Evolutionary conservation across 148 eudicot genomes (phyloP), one percentile per base, ranked within the genome.

Genomic region (Heliamphora exappendiculata): DNA sequence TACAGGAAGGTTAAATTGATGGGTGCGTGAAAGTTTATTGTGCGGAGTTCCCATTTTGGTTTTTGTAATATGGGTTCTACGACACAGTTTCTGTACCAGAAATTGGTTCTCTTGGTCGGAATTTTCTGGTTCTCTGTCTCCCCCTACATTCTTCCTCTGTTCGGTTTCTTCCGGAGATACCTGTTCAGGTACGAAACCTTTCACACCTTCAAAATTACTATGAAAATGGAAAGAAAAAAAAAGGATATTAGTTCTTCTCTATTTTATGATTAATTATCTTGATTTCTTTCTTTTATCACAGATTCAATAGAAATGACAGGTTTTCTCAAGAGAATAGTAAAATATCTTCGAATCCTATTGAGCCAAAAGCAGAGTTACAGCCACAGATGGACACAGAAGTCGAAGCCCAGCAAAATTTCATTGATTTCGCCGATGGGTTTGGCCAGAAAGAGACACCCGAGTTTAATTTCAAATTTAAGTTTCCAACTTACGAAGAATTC

Each of bases 401-500:
- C 9, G 81, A 78, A 70, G 47, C 71, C 50, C 68, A 63, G 50
- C 65, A n/a, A 29, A 78, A 55, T 13, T 62, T 60, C 24, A 6
- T 69, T 8, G 66, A 55, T 45, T 53, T 31, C n/a, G 22, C 37
- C 14, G 78, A 86, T 70, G 78, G 53, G 79, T 29, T 62, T 69
- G 70, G 31, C 17, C 74, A 51, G 2, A 76, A 78, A 54, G 80
- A 84, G 47, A 62, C 81, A 71, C 66, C 80, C 2, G 88, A 82
- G 74, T 76, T 87, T 31, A 73, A 58, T 65, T 82, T 94, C 37
- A 80, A 67, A 31, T 94, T 94, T 74, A 91, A 86, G 77, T 92
- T 94, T 70, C 98, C 86, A 19, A 82, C 86, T 65, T 92, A 65
- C 67, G 92, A 92, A 77, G 97, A 92, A 81, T 87, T 94, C 66